Evolutionary conservation across 192 early-diverging fungal species (phyloP).

Genomic region (Podila epicladia): DNA sequence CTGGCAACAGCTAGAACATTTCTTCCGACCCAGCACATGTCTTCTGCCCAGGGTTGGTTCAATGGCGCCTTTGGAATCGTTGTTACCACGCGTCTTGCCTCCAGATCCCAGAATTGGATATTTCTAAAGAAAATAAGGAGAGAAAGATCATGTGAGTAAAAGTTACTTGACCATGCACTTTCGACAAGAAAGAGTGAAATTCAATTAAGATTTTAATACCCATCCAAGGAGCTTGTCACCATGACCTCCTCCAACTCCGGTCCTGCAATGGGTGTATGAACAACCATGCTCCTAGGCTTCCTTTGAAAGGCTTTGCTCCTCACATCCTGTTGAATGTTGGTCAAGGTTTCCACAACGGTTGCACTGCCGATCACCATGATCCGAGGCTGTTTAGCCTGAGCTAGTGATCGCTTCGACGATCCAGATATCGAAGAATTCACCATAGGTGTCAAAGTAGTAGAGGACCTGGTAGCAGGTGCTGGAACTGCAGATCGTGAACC

Average conservation of each 20-base stretch:
- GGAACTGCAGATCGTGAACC: too few species aligned
- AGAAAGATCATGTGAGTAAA: neutral
- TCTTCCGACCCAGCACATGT: slow-evolving; percentile 44
- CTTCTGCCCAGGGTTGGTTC: slow-evolving; percentile 41
- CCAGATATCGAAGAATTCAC: neutral
- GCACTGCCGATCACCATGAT: slow-evolving; percentile 8
- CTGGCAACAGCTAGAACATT: slow-evolving; percentile 31
- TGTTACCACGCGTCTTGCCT: slow-evolving; percentile 5
- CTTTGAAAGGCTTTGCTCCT: slow-evolving; percentile 19
- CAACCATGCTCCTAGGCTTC: slow-evolving; percentile 32
- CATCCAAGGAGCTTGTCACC: slow-evolving; percentile 44
- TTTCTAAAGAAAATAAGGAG: slow-evolving; percentile 8
- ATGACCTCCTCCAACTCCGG: slow-evolving; percentile 33
- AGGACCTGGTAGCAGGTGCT: too few species aligned
- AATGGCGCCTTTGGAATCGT: slow-evolving; percentile 19
- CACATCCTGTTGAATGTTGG: slow-evolving; percentile 27
- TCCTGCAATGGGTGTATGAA: slow-evolving; percentile 23
- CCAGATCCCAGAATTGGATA: slow-evolving; percentile 46
- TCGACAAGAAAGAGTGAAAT: neutral
- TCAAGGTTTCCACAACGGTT: slow-evolving; percentile 27
- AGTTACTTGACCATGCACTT: neutral
- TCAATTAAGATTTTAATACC: neutral
- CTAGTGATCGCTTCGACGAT: neutral
- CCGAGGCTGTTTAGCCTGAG: neutral
- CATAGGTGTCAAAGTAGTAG: neutral